Percentiles rank a stretch among this genome's conserved stretches.
Conservation (phyloP, 306 rosid species). For the Casuarina equisetifolia region DNA sequence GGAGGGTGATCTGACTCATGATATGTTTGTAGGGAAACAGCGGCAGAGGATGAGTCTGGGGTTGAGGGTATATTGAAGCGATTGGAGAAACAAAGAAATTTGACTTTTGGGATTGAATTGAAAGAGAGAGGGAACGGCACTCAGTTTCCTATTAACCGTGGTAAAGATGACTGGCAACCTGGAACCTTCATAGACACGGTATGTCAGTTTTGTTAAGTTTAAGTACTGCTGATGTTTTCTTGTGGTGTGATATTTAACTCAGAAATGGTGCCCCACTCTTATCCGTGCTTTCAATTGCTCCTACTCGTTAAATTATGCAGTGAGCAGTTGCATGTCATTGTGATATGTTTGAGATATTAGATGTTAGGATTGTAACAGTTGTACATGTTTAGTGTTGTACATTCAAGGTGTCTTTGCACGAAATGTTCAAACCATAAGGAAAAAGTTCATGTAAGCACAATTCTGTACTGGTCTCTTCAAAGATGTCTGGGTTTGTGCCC, state of each 20-base stretch:
- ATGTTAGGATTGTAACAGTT: slow-evolving; percentile 2
- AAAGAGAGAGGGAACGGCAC: slow-evolving; percentile 39
- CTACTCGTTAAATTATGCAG: not conserved
- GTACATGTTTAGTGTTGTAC: slow-evolving; percentile 1
- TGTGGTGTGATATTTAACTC: not conserved
- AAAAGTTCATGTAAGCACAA: not conserved
- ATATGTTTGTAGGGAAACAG: slow-evolving; percentile 45
- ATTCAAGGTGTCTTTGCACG: not conserved
- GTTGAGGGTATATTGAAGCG: slow-evolving; percentile 88
- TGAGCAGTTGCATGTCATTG: not conserved
- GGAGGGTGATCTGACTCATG: slow-evolving; percentile 10
- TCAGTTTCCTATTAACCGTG: slow-evolving; percentile 11
- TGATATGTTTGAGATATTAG: slow-evolving; percentile 7
- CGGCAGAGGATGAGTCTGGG: slow-evolving; percentile 56
- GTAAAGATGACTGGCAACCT: slow-evolving; percentile 35
- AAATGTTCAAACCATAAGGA: slow-evolving; percentile 18
- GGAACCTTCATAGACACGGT: slow-evolving; percentile 46
- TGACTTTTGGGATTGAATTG: slow-evolving; percentile 36
- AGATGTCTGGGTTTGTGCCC: not conserved
- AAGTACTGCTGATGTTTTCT: slow-evolving; percentile 13
- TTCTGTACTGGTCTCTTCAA: slow-evolving; percentile 3
- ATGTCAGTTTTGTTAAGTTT: slow-evolving; percentile 28
- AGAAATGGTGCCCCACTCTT: not conserved
- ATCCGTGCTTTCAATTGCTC: not conserved
- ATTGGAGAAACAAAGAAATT: slow-evolving; percentile 70